A percentile compares a stretch with the other conserved stretches of the same genome.
Conservation (phyloP, 2,329 filamentous ascomycete species). For the Aspergillus flavus region DNA sequence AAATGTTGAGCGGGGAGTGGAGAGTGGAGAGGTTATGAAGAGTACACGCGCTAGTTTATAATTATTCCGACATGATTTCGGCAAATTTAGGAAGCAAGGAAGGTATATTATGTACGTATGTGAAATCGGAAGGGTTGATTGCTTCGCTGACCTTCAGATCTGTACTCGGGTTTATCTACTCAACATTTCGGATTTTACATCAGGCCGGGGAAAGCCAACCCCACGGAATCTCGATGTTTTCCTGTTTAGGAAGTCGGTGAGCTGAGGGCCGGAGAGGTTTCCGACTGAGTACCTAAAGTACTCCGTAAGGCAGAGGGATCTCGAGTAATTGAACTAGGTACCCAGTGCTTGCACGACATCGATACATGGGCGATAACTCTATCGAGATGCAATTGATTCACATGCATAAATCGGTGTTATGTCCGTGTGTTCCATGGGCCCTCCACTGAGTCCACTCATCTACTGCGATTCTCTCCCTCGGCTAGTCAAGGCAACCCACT, state of each 20-base stretch:
- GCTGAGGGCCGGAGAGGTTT: conserved; percentile 22
- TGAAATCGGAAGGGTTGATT: neutral
- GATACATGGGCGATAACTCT: neutral
- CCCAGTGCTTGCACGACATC: neutral
- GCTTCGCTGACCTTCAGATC: neutral
- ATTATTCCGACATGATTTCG: neutral
- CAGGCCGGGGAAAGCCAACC: conserved; percentile 20
- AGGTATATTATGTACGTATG: neutral
- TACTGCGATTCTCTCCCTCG: conserved; percentile 5
- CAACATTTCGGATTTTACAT: conserved; percentile 9
- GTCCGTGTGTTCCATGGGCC: neutral
- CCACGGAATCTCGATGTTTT: conserved; percentile 23
- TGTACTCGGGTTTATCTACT: conserved; percentile 2
- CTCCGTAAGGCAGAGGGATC: neutral
- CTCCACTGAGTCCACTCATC: neutral
- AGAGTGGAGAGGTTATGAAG: neutral
- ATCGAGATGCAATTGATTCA: neutral
- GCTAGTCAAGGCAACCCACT: neutral
- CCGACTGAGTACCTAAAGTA: neutral
- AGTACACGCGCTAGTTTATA: neutral
- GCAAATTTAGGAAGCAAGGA: neutral
- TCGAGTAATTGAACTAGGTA: neutral
- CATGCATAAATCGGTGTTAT: neutral
- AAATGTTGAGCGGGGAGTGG: neutral
- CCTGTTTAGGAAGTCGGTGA: conserved; percentile 40